Base-by-base conservation (phyloP, 352 stramenopile species). In the Phytophthora meadii region DNA sequence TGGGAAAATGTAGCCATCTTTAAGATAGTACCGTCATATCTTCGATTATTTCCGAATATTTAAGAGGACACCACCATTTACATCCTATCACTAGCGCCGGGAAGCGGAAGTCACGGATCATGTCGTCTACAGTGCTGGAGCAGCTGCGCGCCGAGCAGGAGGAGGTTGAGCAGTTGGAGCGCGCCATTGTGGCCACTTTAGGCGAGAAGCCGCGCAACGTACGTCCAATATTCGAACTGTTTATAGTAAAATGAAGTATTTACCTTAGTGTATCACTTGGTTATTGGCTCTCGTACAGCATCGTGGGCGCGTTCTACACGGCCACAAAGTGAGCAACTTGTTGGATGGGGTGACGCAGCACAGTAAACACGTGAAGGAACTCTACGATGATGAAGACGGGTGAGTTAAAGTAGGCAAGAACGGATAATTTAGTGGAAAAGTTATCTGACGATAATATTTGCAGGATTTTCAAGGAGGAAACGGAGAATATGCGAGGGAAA, bases 81-180 rank as follows among this genome's bases (percentile, higher is more conserved):
- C 12, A n/a, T 46, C 22, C 44, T 36, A 63, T 51, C 37, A 27
- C 41, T 36, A 36, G 30, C 9, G 32, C 55, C 14, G n/a, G 27
- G 25, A 53, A 48, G 44, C 39, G 11, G 32, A 54, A 15, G 32
- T 45, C 22, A 37, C 17, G 41, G 44, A 42, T 32, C 46, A 96
- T 96, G 88, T 92, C 88, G 78, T 94, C 87, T 36, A 93, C 87
- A 17, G 82, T 92, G 55, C 62, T 96, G 60, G 88, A 96, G 77
- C 86, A 94, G 60, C 81, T 94, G 34, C 84, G 88, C 44, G 74
- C 84, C 7, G 84, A 87, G 37, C 86, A 94, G 54, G 88, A 96
- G 68, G 82, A 89, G 64, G 81, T 95, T 40, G 88, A 96, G 73
- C 74, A 68, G 27, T 80, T 89, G 48, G 88, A 96, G 62, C 82